Evolutionary conservation across 129 eudicot species (phyloP).

Genomic region (Mikania micrantha): DNA sequence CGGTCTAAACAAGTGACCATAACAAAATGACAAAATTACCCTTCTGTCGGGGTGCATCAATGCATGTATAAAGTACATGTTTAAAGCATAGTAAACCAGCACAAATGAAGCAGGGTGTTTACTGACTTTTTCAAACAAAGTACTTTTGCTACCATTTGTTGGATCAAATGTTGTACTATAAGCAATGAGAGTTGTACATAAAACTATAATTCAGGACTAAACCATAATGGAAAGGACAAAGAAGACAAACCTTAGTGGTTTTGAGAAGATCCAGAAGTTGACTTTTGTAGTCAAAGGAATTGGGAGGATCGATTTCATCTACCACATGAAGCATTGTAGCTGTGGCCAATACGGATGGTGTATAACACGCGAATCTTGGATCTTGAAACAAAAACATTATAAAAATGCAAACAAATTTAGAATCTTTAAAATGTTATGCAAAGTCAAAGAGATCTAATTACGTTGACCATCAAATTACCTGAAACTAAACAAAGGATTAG

Average conservation of each 20-base stretch:
- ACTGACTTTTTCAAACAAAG: constrained; percentile 25
- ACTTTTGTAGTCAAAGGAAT: constrained; percentile 55
- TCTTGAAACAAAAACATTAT: constrained; percentile 31
- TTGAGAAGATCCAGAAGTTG: constrained; percentile 69
- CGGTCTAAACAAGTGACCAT: neutral
- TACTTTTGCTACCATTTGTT: constrained; percentile 19
- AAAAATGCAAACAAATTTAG: constrained; percentile 13
- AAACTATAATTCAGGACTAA: constrained; percentile 1
- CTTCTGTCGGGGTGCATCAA: constrained; percentile 16
- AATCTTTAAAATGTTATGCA: neutral
- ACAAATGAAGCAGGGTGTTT: constrained; percentile 8
- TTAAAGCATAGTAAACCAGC: constrained; percentile 5
- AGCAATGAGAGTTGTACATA: constrained; percentile 16
- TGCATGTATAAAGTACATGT: constrained; percentile 28
- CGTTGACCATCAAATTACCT: constrained; percentile 40
- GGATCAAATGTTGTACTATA: constrained; percentile 13
- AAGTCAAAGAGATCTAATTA: constrained; percentile 15
- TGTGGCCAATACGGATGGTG: constrained; percentile 76
- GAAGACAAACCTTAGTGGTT: constrained; percentile 53
- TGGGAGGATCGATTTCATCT: constrained; percentile 50
- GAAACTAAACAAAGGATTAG: constrained; percentile 47
- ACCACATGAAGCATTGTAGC: constrained; percentile 69
- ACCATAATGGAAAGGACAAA: constrained; percentile 12
- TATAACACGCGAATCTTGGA: constrained; percentile 50
- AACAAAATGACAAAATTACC: constrained; percentile 20